These are phyloP conservation scores for Stephania cephalantha DNA, from an alignment of 164 flowering plant species.

Conservation along the genomic window DNA sequence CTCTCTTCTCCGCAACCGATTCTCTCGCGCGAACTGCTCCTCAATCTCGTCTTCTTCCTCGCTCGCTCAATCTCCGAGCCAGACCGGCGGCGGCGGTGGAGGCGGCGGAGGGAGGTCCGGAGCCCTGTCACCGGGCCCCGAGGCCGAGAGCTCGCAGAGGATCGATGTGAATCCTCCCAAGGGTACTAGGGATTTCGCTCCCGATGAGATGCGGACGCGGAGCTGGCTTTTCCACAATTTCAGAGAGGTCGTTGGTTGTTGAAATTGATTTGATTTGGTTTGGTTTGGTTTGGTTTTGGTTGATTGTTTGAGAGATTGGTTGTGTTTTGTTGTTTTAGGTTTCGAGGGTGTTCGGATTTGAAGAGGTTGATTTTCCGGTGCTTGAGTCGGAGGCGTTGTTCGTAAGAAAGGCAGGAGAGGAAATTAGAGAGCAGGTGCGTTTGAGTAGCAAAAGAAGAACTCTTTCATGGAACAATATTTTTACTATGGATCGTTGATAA, in stretches of 20 bases:
- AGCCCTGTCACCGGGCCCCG: slow-evolving; percentile 30
- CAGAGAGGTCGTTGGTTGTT: slow-evolving; percentile 46
- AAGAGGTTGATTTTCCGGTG: slow-evolving; percentile 92
- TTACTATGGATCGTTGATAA: too few species aligned
- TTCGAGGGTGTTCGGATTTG: slow-evolving; percentile 69
- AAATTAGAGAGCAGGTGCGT: slow-evolving; percentile 79
- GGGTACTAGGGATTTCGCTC: slow-evolving; percentile 94
- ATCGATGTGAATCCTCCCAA: slow-evolving; percentile 93
- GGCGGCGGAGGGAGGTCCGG: slow-evolving; percentile 47
- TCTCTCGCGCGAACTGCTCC: not conserved
- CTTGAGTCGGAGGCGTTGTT: slow-evolving; percentile 83
- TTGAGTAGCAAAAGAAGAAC: not conserved
- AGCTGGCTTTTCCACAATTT: slow-evolving; percentile 83
- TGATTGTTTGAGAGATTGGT: not conserved
- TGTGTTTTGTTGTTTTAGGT: slow-evolving; percentile 34
- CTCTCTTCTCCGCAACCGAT: too few species aligned
- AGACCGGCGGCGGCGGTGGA: slow-evolving; percentile 23
- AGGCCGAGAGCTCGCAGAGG: slow-evolving; percentile 27
- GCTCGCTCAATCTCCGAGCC: slow-evolving; percentile 5
- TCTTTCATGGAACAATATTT: too few species aligned
- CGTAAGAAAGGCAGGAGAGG: slow-evolving; percentile 95
- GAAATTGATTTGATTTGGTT: too few species aligned
- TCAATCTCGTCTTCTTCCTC: slow-evolving; percentile 1
- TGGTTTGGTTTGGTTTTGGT: not conserved
- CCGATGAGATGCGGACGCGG: slow-evolving; percentile 94